Base-by-base conservation (phyloP, 805 yeast genomes). In the Suhomyces tanzawaensis region DNA sequence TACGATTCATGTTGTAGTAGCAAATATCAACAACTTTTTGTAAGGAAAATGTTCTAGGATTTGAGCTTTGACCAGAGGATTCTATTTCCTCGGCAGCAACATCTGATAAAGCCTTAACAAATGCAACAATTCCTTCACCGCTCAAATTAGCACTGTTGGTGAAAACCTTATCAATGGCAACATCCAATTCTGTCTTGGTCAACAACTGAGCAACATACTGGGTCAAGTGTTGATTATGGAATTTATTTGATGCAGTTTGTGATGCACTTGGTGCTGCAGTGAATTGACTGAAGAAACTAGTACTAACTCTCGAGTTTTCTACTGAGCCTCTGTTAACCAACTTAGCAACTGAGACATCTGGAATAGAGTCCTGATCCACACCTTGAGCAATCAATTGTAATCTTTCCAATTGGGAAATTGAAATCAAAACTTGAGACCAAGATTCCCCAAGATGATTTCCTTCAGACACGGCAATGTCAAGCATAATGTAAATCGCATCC, bases 21-120 rank as follows among this genome's bases (percentile, higher is more conserved):
- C 97, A 91, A 29, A 93, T 95, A 62, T 95, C 99, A 36, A 93
- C 95, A 73, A 93, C 85, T 57, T 93, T 93, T 56, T 89, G 98
- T 46, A 93, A 66, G 0, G 98, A 86, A 57, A 87, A 95, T 64
- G 88, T 82, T 58, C 99, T 74, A 26, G 98, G 99, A 44, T 86
- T 80, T 5, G 75, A 70, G 30, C 90, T 81, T 53, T 79, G 80
- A 5, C 89, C 90, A 1, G 95, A 84, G 0, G 95, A 83, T 45
- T 85, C 89, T 44, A 93, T 88, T 60, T 93, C 99, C 53, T 90
- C 97, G 29, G 79, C 68, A 0, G 96, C 85, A 19, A 93, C 95
- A 42, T 79, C 85, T 3, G 95, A 79, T 44, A 93, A 70, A 0
- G 97, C 95, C 39, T 74, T 78, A 36, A 95, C 95, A 64, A 95